A percentile compares a stretch with the other conserved stretches of the same genome.
Conservation (phyloP, 768 basidiomycete genomes). For the Suillus decipiens region DNA sequence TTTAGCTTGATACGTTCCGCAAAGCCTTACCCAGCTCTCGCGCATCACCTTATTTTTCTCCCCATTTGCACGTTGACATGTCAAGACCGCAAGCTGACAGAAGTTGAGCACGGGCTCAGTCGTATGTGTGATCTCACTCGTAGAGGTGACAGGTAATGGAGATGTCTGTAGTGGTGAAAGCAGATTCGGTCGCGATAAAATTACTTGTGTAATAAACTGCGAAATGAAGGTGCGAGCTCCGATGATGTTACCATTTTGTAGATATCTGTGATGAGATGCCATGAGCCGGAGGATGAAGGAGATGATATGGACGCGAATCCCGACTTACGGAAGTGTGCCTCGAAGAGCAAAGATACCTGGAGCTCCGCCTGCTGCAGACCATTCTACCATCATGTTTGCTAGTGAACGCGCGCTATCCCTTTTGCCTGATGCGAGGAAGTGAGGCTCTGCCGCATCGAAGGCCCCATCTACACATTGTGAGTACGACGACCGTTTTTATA, state of each 20-base stretch:
- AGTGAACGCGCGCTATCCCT: constrained; percentile 86
- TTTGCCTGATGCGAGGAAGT: constrained; percentile 84
- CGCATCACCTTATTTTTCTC: constrained; percentile 74
- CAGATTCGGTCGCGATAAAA: constrained; percentile 45
- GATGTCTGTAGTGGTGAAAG: constrained; percentile 41
- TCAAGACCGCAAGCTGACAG: constrained; percentile 82
- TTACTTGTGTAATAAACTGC: constrained; percentile 69
- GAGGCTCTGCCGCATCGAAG: constrained; percentile 75
- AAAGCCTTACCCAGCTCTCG: constrained; percentile 84
- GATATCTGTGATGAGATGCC: constrained; percentile 49
- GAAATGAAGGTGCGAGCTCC: constrained; percentile 90
- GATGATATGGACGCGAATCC: not conserved
- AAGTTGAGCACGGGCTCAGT: constrained; percentile 83
- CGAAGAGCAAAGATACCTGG: constrained; percentile 82
- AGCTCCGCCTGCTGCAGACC: constrained; percentile 55
- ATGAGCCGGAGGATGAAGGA: constrained; percentile 12
- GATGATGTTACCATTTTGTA: constrained; percentile 87
- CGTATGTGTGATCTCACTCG: constrained; percentile 73
- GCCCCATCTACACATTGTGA: constrained; percentile 56
- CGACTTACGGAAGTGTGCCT: constrained; percentile 75
- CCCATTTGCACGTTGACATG: constrained; percentile 85
- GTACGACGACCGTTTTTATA: not conserved
- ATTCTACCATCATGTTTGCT: constrained; percentile 85
- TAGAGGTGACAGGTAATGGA: constrained; percentile 45
- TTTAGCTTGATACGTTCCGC: constrained; percentile 79